These are phyloP conservation scores for Auricularia auricula-judae DNA, from an alignment of 768 basidiomycete species.

Conservation along the genomic window DNA sequence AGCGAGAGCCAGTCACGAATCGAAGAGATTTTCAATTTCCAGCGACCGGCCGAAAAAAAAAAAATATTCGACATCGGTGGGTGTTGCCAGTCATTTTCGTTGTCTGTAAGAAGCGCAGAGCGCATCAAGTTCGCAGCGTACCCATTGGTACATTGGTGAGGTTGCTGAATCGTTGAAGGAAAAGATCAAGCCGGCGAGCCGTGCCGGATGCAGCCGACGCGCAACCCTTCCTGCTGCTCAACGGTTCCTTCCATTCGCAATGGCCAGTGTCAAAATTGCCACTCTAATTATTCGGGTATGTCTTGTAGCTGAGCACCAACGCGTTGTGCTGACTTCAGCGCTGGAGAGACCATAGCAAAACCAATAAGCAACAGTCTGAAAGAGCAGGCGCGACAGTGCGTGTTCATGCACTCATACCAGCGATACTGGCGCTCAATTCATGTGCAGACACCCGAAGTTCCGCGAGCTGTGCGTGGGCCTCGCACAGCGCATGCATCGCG, in stretches of 20 bases:
- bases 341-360: not conserved
- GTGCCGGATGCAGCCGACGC: no score
- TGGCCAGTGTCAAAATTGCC: not conserved
- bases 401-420: not conserved
- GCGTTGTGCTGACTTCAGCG: not conserved
- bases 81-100: no score
- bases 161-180: no score
- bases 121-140: no score
- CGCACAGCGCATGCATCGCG: not conserved
- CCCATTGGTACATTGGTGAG: no score
- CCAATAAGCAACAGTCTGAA: not conserved
- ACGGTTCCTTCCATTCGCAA: not conserved
- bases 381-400: not conserved
- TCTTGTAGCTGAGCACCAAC: not conserved
- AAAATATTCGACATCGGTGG: no score
- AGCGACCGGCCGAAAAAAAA: no score
- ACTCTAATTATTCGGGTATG: not conserved
- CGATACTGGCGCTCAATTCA: not conserved
- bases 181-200: no score
- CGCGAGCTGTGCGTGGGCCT: not conserved
- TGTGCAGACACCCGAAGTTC: not conserved
- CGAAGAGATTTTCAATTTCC: no score
- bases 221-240: no score
- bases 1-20: no score
- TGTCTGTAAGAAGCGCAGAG: no score